Percentiles rank a stretch among this genome's conserved stretches.
These are phyloP conservation scores for Chaetoceros tenuissimus DNA, from an alignment of 108 stramenopile species.

Conservation along the genomic window DNA sequence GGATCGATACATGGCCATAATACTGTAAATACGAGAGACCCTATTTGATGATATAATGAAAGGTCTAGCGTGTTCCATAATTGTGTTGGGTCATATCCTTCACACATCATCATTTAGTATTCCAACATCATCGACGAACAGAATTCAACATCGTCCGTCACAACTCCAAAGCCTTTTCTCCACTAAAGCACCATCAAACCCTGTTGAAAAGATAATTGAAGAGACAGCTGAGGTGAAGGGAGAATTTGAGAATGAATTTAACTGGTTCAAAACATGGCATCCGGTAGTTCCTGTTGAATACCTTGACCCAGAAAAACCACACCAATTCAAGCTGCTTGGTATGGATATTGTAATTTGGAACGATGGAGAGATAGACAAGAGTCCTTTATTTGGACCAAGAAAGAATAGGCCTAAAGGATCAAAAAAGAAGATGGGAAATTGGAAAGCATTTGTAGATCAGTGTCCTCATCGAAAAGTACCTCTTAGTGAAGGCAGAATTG, in stretches of 20 bases:
- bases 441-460: conserved; percentile 31
- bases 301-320: conserved; percentile 27
- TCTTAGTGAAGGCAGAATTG: conserved; percentile 54
- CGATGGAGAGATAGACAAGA: conserved; percentile 20
- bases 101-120: too few relatives aligned
- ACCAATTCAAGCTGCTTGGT: conserved; percentile 17
- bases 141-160: too few relatives aligned
- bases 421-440: conserved; percentile 7
- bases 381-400: conserved; percentile 15
- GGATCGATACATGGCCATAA: too few relatives aligned
- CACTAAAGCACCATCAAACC: too few relatives aligned
- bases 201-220: too few relatives aligned
- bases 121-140: too few relatives aligned
- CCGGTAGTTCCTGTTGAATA: conserved; percentile 31
- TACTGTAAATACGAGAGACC: too few relatives aligned
- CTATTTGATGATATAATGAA: too few relatives aligned
- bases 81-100: too few relatives aligned
- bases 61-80: too few relatives aligned
- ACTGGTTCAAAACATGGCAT: conserved; percentile 37
- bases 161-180: too few relatives aligned
- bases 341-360: conserved; percentile 33
- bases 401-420: conserved; percentile 9
- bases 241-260: conserved; percentile 13
- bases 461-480: conserved; percentile 60
- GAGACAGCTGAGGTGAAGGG: background rate